Evolutionary conservation across 2,329 filamentous ascomycete genomes (phyloP).

Genomic region (Penicillium sp.): DNA sequence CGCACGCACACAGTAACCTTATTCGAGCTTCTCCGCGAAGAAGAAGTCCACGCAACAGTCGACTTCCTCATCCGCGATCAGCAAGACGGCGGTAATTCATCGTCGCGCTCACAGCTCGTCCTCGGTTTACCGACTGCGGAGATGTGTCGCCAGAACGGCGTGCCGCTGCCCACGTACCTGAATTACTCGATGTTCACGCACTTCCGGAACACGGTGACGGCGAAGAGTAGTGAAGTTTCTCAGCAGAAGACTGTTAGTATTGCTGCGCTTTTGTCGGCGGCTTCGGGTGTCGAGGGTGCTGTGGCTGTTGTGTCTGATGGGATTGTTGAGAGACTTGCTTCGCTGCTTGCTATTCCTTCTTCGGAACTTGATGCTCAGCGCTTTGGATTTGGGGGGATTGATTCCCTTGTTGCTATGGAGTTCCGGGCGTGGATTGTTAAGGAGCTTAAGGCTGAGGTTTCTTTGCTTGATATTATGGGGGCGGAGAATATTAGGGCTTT

Average conservation of each 20-base stretch:
- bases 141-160: constrained; percentile 19
- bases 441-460: constrained; percentile 28
- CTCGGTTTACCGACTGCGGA: constrained; percentile 23
- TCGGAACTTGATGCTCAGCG: constrained; percentile 29
- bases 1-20: constrained; percentile 13
- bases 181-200: constrained; percentile 30
- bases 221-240: neutral
- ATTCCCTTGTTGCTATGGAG: constrained; percentile 34
- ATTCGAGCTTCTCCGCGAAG: constrained; percentile 25
- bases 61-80: constrained; percentile 20
- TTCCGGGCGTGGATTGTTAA: constrained; percentile 33
- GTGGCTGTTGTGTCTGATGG: constrained; percentile 16
- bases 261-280: constrained; percentile 8
- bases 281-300: constrained; percentile 5
- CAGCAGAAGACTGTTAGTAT: constrained; percentile 13
- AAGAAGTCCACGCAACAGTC: constrained; percentile 24
- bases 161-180: constrained; percentile 24
- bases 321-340: constrained; percentile 19
- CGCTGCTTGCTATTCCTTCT: constrained; percentile 25
- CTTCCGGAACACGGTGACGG: neutral
- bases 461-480: constrained; percentile 25
- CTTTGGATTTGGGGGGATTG: constrained; percentile 28
- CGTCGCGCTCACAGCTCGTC: constrained; percentile 12
- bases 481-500: constrained; percentile 20
- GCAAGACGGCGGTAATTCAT: neutral